These are phyloP conservation scores for Pseudonitzschia delicatissima DNA, from an alignment of 108 stramenopile genomes.

Conservation along the genomic window DNA sequence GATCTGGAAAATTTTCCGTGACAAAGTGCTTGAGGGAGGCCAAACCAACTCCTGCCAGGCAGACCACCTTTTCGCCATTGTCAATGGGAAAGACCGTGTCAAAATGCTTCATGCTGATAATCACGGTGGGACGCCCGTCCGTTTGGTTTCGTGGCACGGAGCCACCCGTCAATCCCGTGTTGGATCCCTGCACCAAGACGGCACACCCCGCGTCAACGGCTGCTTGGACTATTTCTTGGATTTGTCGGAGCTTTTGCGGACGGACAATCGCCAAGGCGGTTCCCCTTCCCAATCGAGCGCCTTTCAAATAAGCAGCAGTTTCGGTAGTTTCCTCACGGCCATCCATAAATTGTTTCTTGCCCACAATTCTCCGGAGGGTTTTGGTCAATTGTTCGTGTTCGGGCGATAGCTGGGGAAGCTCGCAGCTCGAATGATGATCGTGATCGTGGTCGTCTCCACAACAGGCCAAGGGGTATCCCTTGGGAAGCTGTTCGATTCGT, in stretches of 20 bases:
- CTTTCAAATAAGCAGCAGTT: conserved; percentile 60
- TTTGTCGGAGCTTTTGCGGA: conserved; percentile 54
- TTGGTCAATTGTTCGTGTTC: conserved; percentile 43
- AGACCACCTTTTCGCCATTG: conserved; percentile 68
- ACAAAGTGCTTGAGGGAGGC: conserved; percentile 53
- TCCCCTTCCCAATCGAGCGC: conserved; percentile 63
- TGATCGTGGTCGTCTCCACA: conserved; percentile 7
- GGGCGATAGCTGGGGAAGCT: conserved; percentile 41
- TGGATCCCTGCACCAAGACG: conserved; percentile 51
- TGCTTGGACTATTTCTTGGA: conserved; percentile 52
- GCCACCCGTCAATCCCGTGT: conserved; percentile 85
- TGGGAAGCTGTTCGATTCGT: conserved; percentile 27
- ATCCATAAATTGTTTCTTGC: conserved; percentile 54
- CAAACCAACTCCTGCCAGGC: conserved; percentile 74
- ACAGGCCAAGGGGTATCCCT: conserved; percentile 53
- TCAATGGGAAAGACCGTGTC: conserved; percentile 80
- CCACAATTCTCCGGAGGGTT: conserved; percentile 59
- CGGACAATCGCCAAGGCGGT: conserved; percentile 65
- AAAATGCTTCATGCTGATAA: conserved; percentile 64
- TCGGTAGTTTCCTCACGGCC: conserved; percentile 35
- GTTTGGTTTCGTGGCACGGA: conserved; percentile 62
- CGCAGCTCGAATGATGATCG: neutral
- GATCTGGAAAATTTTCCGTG: conserved; percentile 58
- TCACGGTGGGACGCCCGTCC: conserved; percentile 57
- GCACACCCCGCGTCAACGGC: conserved; percentile 70